phyloP scores from a whole-genome alignment of 176 grass and related monocot species.

The Juncus effusus region DNA sequence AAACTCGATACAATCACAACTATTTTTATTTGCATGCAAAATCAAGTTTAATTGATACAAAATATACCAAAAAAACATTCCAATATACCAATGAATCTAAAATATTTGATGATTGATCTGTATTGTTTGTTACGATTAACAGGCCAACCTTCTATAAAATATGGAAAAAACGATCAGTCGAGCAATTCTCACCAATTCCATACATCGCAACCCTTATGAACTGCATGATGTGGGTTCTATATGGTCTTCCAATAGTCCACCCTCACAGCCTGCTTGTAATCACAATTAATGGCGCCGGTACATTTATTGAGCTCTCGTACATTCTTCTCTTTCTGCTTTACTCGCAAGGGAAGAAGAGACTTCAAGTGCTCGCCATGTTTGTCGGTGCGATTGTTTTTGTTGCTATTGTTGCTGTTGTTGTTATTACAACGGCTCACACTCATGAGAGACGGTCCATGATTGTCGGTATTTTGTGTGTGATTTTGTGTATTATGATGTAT shows the following conservation, averaged over 20 bases:
- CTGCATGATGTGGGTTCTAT: constrained; percentile 99
- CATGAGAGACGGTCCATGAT: constrained; percentile 67
- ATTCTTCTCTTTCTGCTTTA: constrained; percentile 68
- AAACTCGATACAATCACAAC: no score
- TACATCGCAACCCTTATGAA: constrained; percentile 92
- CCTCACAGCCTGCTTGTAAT: constrained; percentile 90
- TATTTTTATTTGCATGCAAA: no score
- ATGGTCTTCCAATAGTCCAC: constrained; percentile 79
- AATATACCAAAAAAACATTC: neutral
- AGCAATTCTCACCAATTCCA: constrained; percentile 85
- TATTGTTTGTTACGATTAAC: neutral
- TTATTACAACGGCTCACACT: constrained; percentile 52
- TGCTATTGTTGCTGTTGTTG: constrained; percentile 41
- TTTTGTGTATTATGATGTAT: constrained; percentile 91
- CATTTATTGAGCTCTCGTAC: constrained; percentile 76
- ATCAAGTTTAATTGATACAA: no score
- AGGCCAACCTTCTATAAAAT: constrained; percentile 83
- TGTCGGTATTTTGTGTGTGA: constrained; percentile 84
- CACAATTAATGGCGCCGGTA: constrained; percentile 91
- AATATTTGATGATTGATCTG: no score
- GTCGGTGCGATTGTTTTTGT: constrained; percentile 57
- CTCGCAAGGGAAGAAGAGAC: constrained; percentile 40
- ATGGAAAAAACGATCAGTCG: constrained; percentile 82
- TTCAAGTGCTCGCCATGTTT: constrained; percentile 50
- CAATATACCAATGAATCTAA: neutral